Conservation (phyloP, 108 stramenopile species). For the Fistulifera pelliculosa region DNA sequence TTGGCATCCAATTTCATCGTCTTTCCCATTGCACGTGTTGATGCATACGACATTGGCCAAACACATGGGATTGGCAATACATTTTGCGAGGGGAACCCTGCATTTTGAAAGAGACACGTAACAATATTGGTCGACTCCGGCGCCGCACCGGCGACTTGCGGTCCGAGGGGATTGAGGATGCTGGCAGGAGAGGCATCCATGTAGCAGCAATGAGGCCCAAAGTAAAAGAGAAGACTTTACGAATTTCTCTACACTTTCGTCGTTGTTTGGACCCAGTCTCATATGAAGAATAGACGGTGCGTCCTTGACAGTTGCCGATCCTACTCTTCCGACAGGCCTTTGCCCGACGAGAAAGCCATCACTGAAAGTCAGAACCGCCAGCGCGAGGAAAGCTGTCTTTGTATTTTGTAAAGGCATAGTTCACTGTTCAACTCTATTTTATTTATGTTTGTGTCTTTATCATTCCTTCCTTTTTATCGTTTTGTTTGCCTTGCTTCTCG, state of each 20-base stretch:
- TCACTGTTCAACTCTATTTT: no score
- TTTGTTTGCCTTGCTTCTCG: no score
- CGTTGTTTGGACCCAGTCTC: no score
- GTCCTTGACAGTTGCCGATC: no score
- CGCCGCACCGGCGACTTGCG: constrained; percentile 21
- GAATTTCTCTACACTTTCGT: constrained; percentile 11
- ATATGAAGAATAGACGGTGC: no score
- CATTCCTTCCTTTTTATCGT: no score
- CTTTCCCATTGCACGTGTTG: constrained; percentile 79
- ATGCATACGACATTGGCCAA: constrained; percentile 93
- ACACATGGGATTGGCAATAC: constrained; percentile 86
- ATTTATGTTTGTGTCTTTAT: no score
- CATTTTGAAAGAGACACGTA: constrained; percentile 70
- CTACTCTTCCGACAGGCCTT: no score
- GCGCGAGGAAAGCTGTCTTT: no score
- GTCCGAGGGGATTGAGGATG: neutral
- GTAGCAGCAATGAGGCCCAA: constrained; percentile 5
- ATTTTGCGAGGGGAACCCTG: constrained; percentile 67
- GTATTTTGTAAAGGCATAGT: no score
- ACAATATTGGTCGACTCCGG: constrained; percentile 68
- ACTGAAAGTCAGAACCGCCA: no score
- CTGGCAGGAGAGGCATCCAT: constrained; percentile 1
- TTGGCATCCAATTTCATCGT: constrained; percentile 88
- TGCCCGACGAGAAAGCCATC: no score
- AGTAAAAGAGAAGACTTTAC: constrained; percentile 38